Conservation (phyloP, 768 basidiomycete species). For the Coprinopsis strossmayeri region DNA sequence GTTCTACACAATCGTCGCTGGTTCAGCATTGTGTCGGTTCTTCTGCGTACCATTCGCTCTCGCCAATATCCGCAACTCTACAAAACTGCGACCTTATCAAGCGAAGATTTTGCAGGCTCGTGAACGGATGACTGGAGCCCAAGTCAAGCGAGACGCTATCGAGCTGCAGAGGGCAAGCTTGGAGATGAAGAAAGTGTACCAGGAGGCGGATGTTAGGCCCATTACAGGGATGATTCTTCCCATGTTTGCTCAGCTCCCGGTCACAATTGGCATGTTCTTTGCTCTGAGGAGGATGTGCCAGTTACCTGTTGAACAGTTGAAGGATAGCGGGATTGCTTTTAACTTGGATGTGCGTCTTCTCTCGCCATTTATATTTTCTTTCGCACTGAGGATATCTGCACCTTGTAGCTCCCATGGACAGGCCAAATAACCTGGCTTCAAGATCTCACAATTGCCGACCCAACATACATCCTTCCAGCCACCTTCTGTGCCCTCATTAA, state of each 20-base stretch:
- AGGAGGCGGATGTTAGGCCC: constrained; percentile 56
- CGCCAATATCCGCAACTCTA: constrained; percentile 47
- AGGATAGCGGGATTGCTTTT: constrained; percentile 55
- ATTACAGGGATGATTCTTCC: constrained; percentile 43
- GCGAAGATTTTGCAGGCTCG: constrained; percentile 37
- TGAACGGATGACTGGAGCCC: constrained; percentile 33
- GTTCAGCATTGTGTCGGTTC: constrained; percentile 55
- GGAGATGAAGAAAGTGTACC: constrained; percentile 50
- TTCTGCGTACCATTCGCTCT: constrained; percentile 57
- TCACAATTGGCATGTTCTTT: constrained; percentile 81
- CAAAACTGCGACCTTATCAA: constrained; percentile 55
- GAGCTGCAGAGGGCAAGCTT: constrained; percentile 50
- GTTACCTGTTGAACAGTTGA: constrained; percentile 67
- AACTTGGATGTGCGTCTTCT: neutral
- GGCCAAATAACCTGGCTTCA: constrained; percentile 39
- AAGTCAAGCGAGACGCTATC: constrained; percentile 28
- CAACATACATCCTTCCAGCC: constrained; percentile 67
- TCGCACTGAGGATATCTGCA: no score
- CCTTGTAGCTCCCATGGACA: no score
- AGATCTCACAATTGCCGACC: constrained; percentile 76
- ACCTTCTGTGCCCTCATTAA: constrained; percentile 55
- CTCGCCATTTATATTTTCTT: no score
- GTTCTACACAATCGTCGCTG: constrained; percentile 75
- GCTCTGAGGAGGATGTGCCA: constrained; percentile 66
- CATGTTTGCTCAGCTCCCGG: constrained; percentile 60